Conservation (phyloP, 2,329 filamentous ascomycete genomes). For the Arthrobotrys iridis region DNA sequence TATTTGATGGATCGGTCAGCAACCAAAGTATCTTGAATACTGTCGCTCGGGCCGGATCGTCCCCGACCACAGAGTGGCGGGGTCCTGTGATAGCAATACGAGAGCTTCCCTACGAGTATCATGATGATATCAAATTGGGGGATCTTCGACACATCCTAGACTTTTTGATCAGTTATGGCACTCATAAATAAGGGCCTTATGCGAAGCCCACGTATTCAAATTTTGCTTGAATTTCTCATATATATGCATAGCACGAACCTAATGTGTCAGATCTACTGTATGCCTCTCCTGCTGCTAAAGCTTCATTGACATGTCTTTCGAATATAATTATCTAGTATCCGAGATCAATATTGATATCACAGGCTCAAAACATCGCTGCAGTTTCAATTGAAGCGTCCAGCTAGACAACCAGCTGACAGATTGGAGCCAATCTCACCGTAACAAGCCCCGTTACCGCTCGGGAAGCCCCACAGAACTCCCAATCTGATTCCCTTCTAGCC, state of each 20-base stretch:
- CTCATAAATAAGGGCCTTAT: no score
- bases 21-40: not conserved
- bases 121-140: not conserved
- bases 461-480: not conserved
- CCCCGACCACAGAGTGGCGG: not conserved
- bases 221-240: no score
- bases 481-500: not conserved
- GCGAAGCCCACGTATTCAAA: no score
- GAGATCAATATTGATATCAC: no score
- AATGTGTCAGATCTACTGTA: no score
- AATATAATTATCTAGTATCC: no score
- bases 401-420: not conserved
- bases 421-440: not conserved
- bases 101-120: not conserved
- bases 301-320: no score
- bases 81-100: not conserved
- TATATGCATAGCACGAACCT: no score
- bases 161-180: not conserved
- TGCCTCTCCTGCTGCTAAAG: no score
- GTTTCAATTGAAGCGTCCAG: no score
- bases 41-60: not conserved
- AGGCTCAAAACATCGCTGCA: no score
- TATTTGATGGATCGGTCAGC: not conserved
- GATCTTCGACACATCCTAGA: slow-evolving; percentile 11
- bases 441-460: slow-evolving; percentile 3